phyloP scores from a whole-genome alignment of 116 monocot species.

The Posidonia oceanica region DNA sequence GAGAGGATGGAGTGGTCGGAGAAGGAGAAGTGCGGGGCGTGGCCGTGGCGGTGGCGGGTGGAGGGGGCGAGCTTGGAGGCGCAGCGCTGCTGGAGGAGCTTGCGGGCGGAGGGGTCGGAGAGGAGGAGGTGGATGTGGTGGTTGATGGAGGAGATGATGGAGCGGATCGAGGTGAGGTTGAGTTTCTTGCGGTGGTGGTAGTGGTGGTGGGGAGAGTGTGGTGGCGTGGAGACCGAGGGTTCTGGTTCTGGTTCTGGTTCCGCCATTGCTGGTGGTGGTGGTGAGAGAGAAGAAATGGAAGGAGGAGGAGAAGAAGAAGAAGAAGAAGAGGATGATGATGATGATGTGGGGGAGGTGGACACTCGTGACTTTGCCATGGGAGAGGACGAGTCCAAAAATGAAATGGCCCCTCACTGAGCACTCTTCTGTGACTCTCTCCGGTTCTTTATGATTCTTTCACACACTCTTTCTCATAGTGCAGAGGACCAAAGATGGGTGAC shows the following conservation, averaged over 20 bases:
- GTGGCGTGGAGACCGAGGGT: background rate
- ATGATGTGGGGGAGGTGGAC: background rate
- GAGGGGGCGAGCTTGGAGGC: slow-evolving; percentile 18
- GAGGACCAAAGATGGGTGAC: background rate
- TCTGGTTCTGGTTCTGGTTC: background rate
- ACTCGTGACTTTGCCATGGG: slow-evolving; percentile 1
- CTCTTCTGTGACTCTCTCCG: background rate
- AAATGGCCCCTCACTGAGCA: background rate
- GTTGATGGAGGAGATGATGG: slow-evolving; percentile 30
- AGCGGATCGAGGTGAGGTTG: slow-evolving; percentile 30
- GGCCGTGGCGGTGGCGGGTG: slow-evolving; percentile 1
- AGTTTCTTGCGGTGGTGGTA: slow-evolving; percentile 10
- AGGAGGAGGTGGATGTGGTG: slow-evolving; percentile 42
- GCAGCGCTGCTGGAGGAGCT: slow-evolving; percentile 36
- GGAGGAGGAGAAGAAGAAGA: background rate
- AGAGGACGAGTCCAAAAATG: background rate
- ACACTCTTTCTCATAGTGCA: background rate
- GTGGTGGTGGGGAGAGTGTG: slow-evolving; percentile 3
- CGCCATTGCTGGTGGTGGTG: background rate
- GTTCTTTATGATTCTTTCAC: background rate
- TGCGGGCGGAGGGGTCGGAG: slow-evolving; percentile 31
- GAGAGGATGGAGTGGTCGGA: slow-evolving; percentile 63
- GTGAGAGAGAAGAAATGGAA: background rate
- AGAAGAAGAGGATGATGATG: background rate
- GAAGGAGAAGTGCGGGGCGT: slow-evolving; percentile 36